Percentiles rank a stretch among this genome's conserved stretches.
phyloP scores from a whole-genome alignment of 139 green algal genomes.

The Marvania coccoides region DNA sequence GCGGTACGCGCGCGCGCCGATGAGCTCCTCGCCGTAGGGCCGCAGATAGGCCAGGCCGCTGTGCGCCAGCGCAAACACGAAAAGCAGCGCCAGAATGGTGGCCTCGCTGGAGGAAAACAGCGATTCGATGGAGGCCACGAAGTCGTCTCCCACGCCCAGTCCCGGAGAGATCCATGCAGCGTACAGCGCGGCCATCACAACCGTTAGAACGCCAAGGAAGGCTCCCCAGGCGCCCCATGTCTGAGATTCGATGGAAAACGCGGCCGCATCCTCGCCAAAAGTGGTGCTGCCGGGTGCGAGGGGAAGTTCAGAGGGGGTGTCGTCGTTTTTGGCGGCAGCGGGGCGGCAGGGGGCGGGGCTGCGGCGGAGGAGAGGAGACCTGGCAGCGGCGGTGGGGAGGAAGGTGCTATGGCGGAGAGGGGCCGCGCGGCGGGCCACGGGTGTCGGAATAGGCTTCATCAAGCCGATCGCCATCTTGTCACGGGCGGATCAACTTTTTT shows the following conservation, averaged over 20 bases:
- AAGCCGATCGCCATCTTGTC: no score
- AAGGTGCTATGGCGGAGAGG: no score
- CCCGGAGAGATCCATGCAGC: slow-evolving; percentile 73
- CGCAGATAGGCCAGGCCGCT: slow-evolving; percentile 81
- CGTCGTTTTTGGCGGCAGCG: no score
- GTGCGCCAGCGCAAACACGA: slow-evolving; percentile 82
- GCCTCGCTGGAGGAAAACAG: slow-evolving; percentile 38
- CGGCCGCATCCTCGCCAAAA: slow-evolving; percentile 84
- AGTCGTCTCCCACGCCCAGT: slow-evolving; percentile 61
- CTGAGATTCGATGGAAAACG: slow-evolving; percentile 71
- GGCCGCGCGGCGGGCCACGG: no score
- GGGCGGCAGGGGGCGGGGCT: no score
- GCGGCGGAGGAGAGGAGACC: no score
- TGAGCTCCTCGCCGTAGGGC: slow-evolving; percentile 68
- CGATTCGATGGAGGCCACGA: slow-evolving; percentile 41
- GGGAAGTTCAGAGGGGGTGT: no score
- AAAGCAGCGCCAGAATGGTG: slow-evolving; percentile 75
- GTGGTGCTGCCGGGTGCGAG: neutral
- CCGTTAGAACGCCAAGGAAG: slow-evolving; percentile 69
- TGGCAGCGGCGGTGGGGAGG: no score
- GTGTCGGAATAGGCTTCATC: no score
- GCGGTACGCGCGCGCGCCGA: slow-evolving; percentile 83
- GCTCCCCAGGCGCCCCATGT: slow-evolving; percentile 64
- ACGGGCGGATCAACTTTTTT: no score
- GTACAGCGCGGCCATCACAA: slow-evolving; percentile 75